Conservation (phyloP, 768 basidiomycete genomes). For the Lactarius quietus region DNA sequence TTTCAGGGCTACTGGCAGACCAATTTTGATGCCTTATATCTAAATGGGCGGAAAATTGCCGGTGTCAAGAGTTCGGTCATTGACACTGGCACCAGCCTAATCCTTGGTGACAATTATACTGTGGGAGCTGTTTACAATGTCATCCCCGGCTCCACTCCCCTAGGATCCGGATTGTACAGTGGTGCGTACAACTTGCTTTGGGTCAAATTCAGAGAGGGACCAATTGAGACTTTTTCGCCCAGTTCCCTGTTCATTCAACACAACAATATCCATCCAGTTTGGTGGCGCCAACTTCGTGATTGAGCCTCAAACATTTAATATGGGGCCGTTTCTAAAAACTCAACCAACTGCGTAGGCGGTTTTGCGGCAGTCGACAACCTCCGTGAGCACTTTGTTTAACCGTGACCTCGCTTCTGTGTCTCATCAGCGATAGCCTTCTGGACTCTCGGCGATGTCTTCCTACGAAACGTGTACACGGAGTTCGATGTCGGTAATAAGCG, state of each 20-base stretch:
- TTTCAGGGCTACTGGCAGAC: conserved; percentile 27
- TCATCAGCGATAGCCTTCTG: neutral
- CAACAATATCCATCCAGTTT: conserved; percentile 32
- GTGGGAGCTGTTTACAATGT: conserved; percentile 15
- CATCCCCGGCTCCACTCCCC: conserved; percentile 11
- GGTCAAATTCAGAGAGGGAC: neutral
- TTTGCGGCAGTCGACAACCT: neutral
- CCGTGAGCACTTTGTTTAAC: neutral
- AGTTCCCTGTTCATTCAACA: conserved; percentile 25
- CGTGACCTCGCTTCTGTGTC: too few relatives aligned
- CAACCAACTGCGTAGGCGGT: conserved; percentile 24
- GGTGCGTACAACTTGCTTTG: neutral
- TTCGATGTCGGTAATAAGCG: conserved; percentile 18
- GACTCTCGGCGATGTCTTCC: conserved; percentile 7
- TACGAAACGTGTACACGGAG: conserved; percentile 8
- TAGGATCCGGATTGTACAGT: neutral
- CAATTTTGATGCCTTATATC: conserved; percentile 13
- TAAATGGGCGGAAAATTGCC: conserved; percentile 1
- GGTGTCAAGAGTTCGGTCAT: conserved; percentile 14
- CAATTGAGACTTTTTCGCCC: conserved; percentile 16
- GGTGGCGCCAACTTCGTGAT: conserved; percentile 31
- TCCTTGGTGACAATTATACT: conserved; percentile 21
- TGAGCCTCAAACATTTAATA: conserved; percentile 29
- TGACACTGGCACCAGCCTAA: conserved; percentile 26
- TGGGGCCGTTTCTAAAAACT: conserved; percentile 25